phyloP scores from a whole-genome alignment of 495 filamentous ascomycete species.

The Hypoxylon intermedium region DNA sequence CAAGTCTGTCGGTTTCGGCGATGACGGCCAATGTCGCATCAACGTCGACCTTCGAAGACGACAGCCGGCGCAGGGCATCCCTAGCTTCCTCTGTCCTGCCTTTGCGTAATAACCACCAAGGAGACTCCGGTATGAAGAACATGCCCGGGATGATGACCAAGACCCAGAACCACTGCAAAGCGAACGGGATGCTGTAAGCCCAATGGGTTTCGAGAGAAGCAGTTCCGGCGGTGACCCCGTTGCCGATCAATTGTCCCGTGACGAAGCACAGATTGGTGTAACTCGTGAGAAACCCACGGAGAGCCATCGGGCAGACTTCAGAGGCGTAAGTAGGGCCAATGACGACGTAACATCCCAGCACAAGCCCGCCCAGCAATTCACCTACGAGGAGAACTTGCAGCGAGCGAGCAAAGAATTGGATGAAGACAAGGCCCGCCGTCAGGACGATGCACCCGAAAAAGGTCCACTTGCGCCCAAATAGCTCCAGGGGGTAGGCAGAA shows the following conservation, averaged over 20 bases:
- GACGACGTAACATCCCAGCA: slow-evolving; percentile 60
- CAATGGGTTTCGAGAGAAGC: slow-evolving; percentile 50
- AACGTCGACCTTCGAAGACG: slow-evolving; percentile 47
- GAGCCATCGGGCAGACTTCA: slow-evolving; percentile 65
- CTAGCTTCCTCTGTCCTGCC: slow-evolving; percentile 59
- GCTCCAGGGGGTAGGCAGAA: slow-evolving; percentile 55
- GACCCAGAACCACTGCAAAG: slow-evolving; percentile 72
- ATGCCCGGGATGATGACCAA: slow-evolving; percentile 62
- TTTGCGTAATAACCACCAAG: slow-evolving; percentile 69
- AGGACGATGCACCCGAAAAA: slow-evolving; percentile 51
- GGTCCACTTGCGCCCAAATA: slow-evolving; percentile 55
- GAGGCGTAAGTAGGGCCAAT: slow-evolving; percentile 69
- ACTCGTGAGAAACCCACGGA: slow-evolving; percentile 63
- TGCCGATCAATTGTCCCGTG: slow-evolving; percentile 67
- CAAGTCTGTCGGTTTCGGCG: slow-evolving; percentile 66
- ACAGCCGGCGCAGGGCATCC: slow-evolving; percentile 52
- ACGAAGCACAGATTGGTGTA: slow-evolving; percentile 74
- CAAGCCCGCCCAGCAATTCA: slow-evolving; percentile 61
- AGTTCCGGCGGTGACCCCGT: slow-evolving; percentile 60
- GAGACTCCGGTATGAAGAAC: slow-evolving; percentile 66
- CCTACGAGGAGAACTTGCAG: slow-evolving; percentile 54
- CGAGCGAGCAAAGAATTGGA: slow-evolving; percentile 63
- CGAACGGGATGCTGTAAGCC: slow-evolving; percentile 66
- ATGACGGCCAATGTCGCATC: slow-evolving; percentile 62
- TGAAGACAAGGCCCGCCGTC: slow-evolving; percentile 60